Percentiles rank a stretch among this genome's conserved stretches.
These are phyloP conservation scores for Trapa incisa DNA, from an alignment of 345 rosid genomes.

Conservation along the genomic window DNA sequence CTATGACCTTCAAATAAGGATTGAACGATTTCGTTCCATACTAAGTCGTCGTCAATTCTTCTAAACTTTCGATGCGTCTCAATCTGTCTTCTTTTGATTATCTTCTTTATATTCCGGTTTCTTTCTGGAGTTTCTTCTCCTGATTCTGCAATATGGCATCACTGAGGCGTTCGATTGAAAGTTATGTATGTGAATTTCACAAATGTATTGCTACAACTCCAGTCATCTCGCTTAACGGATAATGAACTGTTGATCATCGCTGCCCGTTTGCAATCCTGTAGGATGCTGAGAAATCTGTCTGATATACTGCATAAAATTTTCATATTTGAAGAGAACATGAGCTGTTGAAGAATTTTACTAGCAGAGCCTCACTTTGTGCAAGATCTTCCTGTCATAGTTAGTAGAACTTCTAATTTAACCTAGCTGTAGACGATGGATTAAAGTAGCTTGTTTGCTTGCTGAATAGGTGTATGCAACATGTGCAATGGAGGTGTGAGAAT, in stretches of 20 bases:
- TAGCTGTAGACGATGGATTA: background rate
- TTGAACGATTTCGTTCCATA: too few relatives aligned
- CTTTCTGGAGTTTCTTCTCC: background rate
- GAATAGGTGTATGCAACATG: constrained; percentile 67
- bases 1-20: too few relatives aligned
- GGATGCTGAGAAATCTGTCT: background rate
- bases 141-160: background rate
- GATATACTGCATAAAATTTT: background rate
- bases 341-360: background rate
- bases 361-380: background rate
- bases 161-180: background rate
- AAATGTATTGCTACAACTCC: too few relatives aligned
- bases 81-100: too few relatives aligned
- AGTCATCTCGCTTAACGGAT: too few relatives aligned
- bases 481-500: constrained; percentile 87
- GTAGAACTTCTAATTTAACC: background rate
- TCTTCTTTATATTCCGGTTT: background rate
- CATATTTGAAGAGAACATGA: background rate
- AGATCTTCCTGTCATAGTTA: background rate
- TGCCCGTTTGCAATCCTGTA: background rate
- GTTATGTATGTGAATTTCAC: too few relatives aligned
- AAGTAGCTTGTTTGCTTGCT: background rate
- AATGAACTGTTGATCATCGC: too few relatives aligned
- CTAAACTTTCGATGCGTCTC: too few relatives aligned
- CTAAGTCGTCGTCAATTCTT: too few relatives aligned